Percentiles rank a stretch among this genome's conserved stretches.
These are phyloP conservation scores for Diaporthe amygdali DNA, from an alignment of 2,329 filamentous ascomycete genomes.

Conservation along the genomic window DNA sequence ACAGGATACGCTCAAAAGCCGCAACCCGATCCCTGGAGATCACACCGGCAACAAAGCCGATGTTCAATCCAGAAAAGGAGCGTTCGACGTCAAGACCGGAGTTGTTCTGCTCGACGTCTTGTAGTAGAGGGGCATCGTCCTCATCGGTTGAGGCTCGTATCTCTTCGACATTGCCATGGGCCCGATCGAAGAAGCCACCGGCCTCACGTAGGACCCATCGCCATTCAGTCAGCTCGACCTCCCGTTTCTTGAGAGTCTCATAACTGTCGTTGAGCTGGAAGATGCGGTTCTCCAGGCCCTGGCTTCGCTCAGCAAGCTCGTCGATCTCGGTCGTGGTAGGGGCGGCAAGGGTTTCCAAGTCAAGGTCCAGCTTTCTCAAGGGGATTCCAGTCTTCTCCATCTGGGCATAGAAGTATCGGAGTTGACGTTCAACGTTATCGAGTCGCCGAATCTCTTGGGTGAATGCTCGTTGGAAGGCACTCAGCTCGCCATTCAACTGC, in stretches of 20 bases:
- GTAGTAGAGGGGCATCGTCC: slow-evolving; percentile 91
- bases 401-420: slow-evolving; percentile 93
- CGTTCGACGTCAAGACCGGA: slow-evolving; percentile 73
- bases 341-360: slow-evolving; percentile 82
- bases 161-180: slow-evolving; percentile 95
- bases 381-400: slow-evolving; percentile 92
- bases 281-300: slow-evolving; percentile 90
- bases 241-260: slow-evolving; percentile 96
- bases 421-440: slow-evolving; percentile 97
- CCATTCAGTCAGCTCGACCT: slow-evolving; percentile 97
- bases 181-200: slow-evolving; percentile 95
- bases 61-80: slow-evolving; percentile 97
- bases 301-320: slow-evolving; percentile 89
- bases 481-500: slow-evolving; percentile 90
- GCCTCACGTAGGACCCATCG: slow-evolving; percentile 97
- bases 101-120: slow-evolving; percentile 86
- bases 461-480: slow-evolving; percentile 95
- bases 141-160: slow-evolving; percentile 89
- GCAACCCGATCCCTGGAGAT: slow-evolving; percentile 92
- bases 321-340: slow-evolving; percentile 96
- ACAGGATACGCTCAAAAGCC: slow-evolving; percentile 95
- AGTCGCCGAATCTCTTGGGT: slow-evolving; percentile 97
- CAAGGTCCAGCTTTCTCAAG: slow-evolving; percentile 89
- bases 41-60: slow-evolving; percentile 96
- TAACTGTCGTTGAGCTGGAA: slow-evolving; percentile 96